These are phyloP conservation scores for Takakia lepidozioides DNA, from an alignment of 225 moss, liverwort and hornwort genomes.

Conservation along the genomic window DNA sequence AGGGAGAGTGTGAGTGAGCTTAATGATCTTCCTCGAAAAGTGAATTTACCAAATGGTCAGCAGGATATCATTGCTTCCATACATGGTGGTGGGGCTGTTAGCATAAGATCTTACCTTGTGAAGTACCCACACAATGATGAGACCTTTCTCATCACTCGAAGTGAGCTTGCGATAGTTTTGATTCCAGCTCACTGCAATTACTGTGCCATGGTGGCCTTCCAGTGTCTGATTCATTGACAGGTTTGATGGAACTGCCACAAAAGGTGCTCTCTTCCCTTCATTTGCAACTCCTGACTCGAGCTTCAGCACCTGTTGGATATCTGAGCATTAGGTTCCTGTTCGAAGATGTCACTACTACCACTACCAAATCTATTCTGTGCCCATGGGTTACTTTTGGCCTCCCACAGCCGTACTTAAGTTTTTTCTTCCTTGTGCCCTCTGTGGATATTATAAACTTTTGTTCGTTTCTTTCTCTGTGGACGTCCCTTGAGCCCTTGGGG, in stretches of 20 bases:
- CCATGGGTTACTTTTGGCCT: too few species aligned
- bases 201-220: conserved; percentile 80
- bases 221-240: conserved; percentile 97
- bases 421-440: too few species aligned
- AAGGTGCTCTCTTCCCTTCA: conserved; percentile 38
- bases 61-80: neutral
- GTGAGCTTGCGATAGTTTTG: conserved; percentile 94
- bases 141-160: conserved; percentile 81
- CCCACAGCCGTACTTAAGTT: too few species aligned
- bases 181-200: conserved; percentile 80
- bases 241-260: conserved; percentile 38
- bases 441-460: too few species aligned
- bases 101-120: conserved; percentile 50
- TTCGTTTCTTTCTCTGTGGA: too few species aligned
- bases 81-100: neutral
- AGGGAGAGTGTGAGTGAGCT: too few species aligned
- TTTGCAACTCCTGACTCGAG: conserved; percentile 36
- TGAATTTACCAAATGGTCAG: too few species aligned
- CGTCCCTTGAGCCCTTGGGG: too few species aligned
- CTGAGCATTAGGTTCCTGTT: too few species aligned
- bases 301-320: conserved; percentile 72
- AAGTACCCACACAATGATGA: conserved; percentile 91
- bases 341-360: too few species aligned
- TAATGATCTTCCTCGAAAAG: too few species aligned
- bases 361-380: too few species aligned